phyloP scores from a whole-genome alignment of 441 rosid genomes.

The Metrosideros polymorpha region DNA sequence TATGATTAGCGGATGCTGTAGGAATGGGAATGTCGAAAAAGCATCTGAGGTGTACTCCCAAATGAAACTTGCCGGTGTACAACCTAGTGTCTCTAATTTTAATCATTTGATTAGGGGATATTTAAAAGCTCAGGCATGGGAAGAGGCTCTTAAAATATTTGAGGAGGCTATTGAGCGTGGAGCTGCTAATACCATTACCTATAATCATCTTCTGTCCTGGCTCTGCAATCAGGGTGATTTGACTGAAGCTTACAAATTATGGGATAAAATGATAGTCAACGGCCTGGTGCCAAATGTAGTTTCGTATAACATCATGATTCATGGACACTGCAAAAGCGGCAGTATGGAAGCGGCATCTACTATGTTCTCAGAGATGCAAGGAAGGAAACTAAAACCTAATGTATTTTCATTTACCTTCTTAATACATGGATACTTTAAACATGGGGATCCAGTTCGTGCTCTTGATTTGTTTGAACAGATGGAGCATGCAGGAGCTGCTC shows the following conservation, averaged over 20 bases:
- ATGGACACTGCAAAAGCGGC: conserved; percentile 36
- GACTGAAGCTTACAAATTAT: conserved; percentile 36
- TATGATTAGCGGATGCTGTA: conserved; percentile 58
- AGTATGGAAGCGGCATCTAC: conserved; percentile 36
- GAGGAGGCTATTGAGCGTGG: conserved; percentile 36
- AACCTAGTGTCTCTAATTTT: conserved; percentile 29
- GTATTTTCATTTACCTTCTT: conserved; percentile 45
- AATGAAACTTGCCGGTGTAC: conserved; percentile 40
- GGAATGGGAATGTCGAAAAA: conserved; percentile 31
- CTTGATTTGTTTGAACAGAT: conserved; percentile 39
- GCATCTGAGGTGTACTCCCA: conserved; percentile 40
- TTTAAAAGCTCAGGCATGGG: conserved; percentile 27
- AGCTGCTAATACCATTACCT: conserved; percentile 35
- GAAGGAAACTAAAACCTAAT: conserved; percentile 41
- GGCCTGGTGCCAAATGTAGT: conserved; percentile 32
- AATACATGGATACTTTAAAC: conserved; percentile 55
- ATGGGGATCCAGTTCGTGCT: conserved; percentile 30
- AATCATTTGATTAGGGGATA: conserved; percentile 46
- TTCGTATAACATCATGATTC: conserved; percentile 60
- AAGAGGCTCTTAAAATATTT: conserved; percentile 33
- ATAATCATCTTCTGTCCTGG: conserved; percentile 36
- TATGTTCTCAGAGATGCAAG: conserved; percentile 27
- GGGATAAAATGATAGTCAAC: conserved; percentile 42
- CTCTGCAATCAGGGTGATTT: conserved; percentile 36
- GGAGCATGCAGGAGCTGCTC: conserved; percentile 30